phyloP scores from a whole-genome alignment of 1,284 basidiomycete genomes.

The Tilletia caries region DNA sequence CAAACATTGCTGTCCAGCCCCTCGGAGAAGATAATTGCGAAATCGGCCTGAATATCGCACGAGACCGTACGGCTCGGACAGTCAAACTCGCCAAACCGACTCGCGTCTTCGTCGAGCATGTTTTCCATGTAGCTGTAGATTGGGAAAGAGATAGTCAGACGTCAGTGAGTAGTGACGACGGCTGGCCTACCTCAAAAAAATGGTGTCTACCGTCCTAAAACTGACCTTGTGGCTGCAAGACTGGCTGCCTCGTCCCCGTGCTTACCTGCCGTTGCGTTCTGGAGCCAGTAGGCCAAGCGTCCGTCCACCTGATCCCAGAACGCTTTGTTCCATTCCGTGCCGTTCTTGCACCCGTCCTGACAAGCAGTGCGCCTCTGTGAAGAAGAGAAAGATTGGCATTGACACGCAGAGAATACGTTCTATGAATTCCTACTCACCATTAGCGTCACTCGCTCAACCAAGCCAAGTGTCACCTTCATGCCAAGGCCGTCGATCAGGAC shows the following conservation, averaged over 20 bases:
- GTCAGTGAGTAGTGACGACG: not conserved
- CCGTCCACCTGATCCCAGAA: not conserved
- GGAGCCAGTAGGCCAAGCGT: not conserved
- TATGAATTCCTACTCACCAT: not conserved
- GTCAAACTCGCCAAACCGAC: too few relatives aligned
- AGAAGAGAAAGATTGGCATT: too few relatives aligned
- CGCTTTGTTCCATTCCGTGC: not conserved
- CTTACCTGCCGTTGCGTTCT: not conserved
- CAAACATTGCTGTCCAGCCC: too few relatives aligned
- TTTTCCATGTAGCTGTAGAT: not conserved
- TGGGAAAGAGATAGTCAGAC: too few relatives aligned
- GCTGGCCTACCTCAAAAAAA: not conserved
- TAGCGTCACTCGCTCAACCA: not conserved
- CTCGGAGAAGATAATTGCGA: too few relatives aligned
- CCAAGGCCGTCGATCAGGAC: not conserved
- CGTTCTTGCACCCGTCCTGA: not conserved
- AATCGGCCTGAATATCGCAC: too few relatives aligned
- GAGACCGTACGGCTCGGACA: too few relatives aligned
- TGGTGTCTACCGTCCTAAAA: not conserved
- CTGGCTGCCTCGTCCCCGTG: not conserved
- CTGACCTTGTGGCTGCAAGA: not conserved
- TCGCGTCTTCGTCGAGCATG: not conserved
- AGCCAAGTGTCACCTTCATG: not conserved
- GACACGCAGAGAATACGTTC: not conserved
- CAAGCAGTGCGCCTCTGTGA: too few relatives aligned